Evolutionary conservation across 441 rosid genomes (phyloP), one percentile per base, ranked within the genome.

Genomic region (Croton laevigatus): DNA sequence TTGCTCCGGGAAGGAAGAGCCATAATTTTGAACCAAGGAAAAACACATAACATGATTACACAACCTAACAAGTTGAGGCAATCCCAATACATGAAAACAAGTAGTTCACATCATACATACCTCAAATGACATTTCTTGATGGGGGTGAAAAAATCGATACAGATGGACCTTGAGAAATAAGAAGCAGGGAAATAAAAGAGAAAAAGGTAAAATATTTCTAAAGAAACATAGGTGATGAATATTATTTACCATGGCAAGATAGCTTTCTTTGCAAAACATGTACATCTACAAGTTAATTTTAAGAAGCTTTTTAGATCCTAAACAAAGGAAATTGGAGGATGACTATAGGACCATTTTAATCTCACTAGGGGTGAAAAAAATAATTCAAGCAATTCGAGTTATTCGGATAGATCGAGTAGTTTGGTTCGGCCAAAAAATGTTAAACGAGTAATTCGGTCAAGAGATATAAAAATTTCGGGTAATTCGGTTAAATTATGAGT

Each of bases 231-330:
- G 54, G 45, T 52, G 53, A 72, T 27, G 71, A 45, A 36, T 0
- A 23, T 7, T 49, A 48, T 59, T 46, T 46, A 61, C 32, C 19
- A 69, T 46, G 46, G 38, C 48, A 40, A 55, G 54, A 67, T 73
- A 59, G 59, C 61, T 67, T 63, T 49, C 44, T 52, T 36, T 55
- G 68, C 60, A 73, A 59, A 45, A 65, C 59, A 57, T 53, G 27
- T 58, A 38, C 44, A 44, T 52, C 42, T 5, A 48, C 65, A 20
- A 62, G 71, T 68, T 69, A 73, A 69, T 69, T n/a, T n/a, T 62
- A 59, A 70, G 72, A 71, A 54, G 22, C 76, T 64, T 69, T 59
- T 59, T 66, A 60, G 71, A 70, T 70, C 74, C 13, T 51, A 69
- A 48, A 27, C 32, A 27, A 71, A 72, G 46, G 69, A 71, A 71